Conservation (phyloP, 345 rosid species). For the Eucalyptus tenuipes region DNA sequence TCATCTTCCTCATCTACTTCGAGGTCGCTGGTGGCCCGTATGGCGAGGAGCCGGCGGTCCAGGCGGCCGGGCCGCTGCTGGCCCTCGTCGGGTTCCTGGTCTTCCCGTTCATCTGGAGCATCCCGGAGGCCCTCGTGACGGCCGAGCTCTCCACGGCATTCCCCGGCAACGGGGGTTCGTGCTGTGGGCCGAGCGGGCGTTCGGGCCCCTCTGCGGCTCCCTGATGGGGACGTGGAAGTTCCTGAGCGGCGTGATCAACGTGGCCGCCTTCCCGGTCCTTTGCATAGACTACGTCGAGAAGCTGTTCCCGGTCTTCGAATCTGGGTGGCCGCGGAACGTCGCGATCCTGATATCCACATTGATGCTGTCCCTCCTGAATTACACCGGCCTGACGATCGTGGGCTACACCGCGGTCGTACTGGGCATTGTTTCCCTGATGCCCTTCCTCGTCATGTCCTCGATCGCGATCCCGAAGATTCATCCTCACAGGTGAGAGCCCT, state of each 20-base stretch:
- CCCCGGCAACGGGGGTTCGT: constrained; percentile 86
- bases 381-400: constrained; percentile 54
- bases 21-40: constrained; percentile 92
- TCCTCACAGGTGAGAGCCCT: constrained; percentile 9
- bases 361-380: constrained; percentile 50
- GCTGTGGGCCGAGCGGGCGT: constrained; percentile 70
- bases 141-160: constrained; percentile 84
- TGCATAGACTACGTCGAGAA: constrained; percentile 53
- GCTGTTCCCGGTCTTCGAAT: constrained; percentile 20
- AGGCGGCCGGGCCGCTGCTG: constrained; percentile 66
- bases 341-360: constrained; percentile 27
- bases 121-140: constrained; percentile 81
- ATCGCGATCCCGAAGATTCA: constrained; percentile 60
- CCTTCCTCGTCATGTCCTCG: constrained; percentile 56
- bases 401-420: constrained; percentile 67
- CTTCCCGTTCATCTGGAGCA: constrained; percentile 82
- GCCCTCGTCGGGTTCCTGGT: constrained; percentile 61
- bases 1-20: constrained; percentile 77
- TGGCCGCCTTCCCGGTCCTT: constrained; percentile 67
- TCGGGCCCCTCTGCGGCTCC: constrained; percentile 62
- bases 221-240: constrained; percentile 81
- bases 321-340: constrained; percentile 47
- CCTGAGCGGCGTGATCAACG: constrained; percentile 69
- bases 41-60: constrained; percentile 69
- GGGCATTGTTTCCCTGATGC: constrained; percentile 59